Base-by-base conservation (phyloP, 202 grass and related monocot genomes). In the Elaeis oleifera region DNA sequence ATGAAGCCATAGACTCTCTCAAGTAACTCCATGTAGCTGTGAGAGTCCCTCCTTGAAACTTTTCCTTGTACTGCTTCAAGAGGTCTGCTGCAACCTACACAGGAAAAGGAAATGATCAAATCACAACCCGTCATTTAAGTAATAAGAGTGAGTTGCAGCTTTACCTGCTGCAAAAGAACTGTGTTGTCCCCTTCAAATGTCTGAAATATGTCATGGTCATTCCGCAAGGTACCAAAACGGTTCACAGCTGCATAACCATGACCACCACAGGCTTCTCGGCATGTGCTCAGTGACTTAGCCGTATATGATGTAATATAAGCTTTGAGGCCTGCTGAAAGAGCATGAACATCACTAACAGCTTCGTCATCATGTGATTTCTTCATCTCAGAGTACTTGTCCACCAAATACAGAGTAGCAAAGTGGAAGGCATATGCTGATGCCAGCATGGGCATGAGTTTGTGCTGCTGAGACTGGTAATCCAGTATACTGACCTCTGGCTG, bases 201-300 rank as follows among this genome's bases (percentile, higher is more conserved):
- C 69, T 99, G 94, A 70, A 92, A 99, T 83, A 99, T 99, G 75
- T 99, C 94, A 80, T 99, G 94, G 77, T 99, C 94, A 75, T 86
- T 92, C 26, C 94, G 75, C 58, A 97, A 58, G 50, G 71, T 72
- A 56, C 92, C 92, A 61, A 97, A 97, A 15, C 79, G 87, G 75
- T 97, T 97, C 59, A 97, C 88, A 5, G 88, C 92, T 57, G 92
- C 92, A 73, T 97, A 97, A 14, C 88, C 92, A 89, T 97, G 92
- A 50, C 92, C 92, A 27, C 92, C 88, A 6, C 92, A 97, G 2
- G 92, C 78, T 65, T 97, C 92, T 31, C 88, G 74, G 71, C 92
- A 97, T 59, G 64, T 81, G 64, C 92, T 97, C 25, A 97, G 81
- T 32, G 87, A 81, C 64, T 85, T 97, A n/a, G 88, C 94, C 25